These are phyloP conservation scores for Brassica juncea DNA, from an alignment of 345 rosid genomes.

Conservation along the genomic window DNA sequence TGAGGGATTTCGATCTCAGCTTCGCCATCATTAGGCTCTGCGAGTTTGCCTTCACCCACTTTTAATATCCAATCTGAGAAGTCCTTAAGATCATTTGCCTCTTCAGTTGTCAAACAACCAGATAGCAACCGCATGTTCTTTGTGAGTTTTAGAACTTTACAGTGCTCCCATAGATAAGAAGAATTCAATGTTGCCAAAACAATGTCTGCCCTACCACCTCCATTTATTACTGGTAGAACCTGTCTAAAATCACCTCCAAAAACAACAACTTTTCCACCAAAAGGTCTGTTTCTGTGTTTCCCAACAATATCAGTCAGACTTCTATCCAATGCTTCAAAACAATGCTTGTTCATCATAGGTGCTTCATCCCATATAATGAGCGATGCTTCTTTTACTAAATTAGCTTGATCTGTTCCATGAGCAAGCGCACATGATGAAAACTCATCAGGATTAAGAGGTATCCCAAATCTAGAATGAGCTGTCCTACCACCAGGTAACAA, in stretches of 20 bases:
- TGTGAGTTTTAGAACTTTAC: neutral
- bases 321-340: neutral
- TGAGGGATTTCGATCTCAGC: too few relatives aligned
- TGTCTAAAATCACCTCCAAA: neutral
- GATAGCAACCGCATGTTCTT: neutral
- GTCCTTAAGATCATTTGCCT: neutral
- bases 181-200: neutral
- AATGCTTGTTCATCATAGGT: neutral
- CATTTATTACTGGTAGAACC: neutral
- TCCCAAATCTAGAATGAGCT: neutral
- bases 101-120: neutral
- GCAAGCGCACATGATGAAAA: neutral
- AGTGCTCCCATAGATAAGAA: neutral
- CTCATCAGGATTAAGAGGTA: neutral
- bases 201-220: neutral
- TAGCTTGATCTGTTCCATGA: neutral
- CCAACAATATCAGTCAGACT: neutral
- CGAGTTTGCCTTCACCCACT: neutral
- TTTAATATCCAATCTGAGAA: neutral
- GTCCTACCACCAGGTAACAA: neutral
- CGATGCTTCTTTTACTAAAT: neutral
- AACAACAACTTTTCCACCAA: neutral
- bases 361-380: neutral
- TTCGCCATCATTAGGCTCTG: neutral
- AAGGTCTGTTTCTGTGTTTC: neutral